A percentile compares a stretch with the other conserved stretches of the same genome.
Evolutionary conservation across 352 stramenopile species (phyloP).

Genomic region (Globisporangium solare): DNA sequence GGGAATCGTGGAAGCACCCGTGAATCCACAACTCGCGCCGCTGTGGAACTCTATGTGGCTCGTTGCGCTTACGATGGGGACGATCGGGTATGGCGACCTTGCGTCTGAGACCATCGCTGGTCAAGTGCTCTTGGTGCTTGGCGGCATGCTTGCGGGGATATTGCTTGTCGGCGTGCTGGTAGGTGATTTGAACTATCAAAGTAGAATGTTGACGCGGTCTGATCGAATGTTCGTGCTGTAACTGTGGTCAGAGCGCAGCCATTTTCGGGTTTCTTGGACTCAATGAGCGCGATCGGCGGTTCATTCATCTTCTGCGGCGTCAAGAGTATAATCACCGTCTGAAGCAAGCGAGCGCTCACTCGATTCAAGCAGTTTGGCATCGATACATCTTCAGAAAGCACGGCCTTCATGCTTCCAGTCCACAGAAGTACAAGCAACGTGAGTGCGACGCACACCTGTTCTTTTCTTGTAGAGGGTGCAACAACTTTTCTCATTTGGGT

Average conservation of each 20-base stretch:
- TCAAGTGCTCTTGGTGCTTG: conserved; percentile 54
- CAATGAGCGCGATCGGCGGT: conserved; percentile 50
- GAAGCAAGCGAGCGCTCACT: conserved; percentile 40
- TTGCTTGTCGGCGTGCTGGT: conserved; percentile 66
- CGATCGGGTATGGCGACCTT: conserved; percentile 71
- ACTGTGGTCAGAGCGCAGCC: conserved; percentile 42
- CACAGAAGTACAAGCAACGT: conserved; percentile 20
- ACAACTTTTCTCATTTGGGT: not conserved
- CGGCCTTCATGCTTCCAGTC: not conserved
- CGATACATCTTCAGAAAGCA: conserved; percentile 15
- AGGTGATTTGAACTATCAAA: conserved; percentile 13
- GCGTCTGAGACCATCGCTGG: conserved; percentile 45
- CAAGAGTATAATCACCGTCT: conserved; percentile 41
- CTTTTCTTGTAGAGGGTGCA: not conserved
- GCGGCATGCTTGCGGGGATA: conserved; percentile 67
- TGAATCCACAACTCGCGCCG: conserved; percentile 59
- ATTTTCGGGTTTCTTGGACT: conserved; percentile 58
- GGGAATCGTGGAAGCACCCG: conserved; percentile 55
- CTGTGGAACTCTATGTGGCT: conserved; percentile 64
- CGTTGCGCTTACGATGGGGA: conserved; percentile 71
- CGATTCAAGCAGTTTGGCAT: conserved; percentile 60
- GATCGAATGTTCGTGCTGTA: not conserved
- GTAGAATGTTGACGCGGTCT: not conserved
- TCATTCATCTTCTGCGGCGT: conserved; percentile 43
- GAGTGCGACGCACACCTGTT: conserved; percentile 1